Percentiles rank a stretch among this genome's conserved stretches.
phyloP scores from a whole-genome alignment of 805 yeast genomes.

The Monosporozyma aerobia region DNA sequence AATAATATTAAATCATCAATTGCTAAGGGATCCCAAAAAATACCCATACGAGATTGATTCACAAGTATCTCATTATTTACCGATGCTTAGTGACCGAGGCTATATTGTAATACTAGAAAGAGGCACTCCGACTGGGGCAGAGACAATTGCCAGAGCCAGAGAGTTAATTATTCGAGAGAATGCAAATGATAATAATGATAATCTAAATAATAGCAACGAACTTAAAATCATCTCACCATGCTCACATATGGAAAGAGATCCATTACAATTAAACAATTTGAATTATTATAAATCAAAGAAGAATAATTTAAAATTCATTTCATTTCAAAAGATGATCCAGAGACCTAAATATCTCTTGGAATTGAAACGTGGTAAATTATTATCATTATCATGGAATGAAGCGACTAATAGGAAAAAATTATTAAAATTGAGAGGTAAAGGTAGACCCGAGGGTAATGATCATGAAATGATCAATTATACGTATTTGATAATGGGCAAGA shows the following conservation, averaged over 20 bases:
- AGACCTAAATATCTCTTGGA: constrained; percentile 79
- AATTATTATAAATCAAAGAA: constrained; percentile 52
- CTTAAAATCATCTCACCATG: constrained; percentile 74
- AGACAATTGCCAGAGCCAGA: constrained; percentile 79
- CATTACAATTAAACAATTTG: constrained; percentile 72
- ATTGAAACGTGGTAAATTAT: constrained; percentile 67
- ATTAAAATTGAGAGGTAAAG: constrained; percentile 45
- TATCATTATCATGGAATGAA: constrained; percentile 68
- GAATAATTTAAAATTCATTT: constrained; percentile 61
- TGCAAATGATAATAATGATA: constrained; percentile 32
- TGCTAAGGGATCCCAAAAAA: constrained; percentile 47
- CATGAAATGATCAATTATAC: constrained; percentile 65
- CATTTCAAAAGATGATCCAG: constrained; percentile 57
- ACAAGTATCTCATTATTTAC: constrained; percentile 48
- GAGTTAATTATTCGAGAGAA: constrained; percentile 73
- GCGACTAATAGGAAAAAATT: constrained; percentile 37
- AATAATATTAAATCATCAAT: constrained; percentile 73
- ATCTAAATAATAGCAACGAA: constrained; percentile 31
- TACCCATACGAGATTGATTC: constrained; percentile 71
- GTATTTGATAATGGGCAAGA: constrained; percentile 58
- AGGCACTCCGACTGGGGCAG: constrained; percentile 86
- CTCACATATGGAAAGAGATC: constrained; percentile 78
- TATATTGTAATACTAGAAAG: constrained; percentile 72
- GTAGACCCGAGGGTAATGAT: constrained; percentile 64
- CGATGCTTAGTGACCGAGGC: constrained; percentile 67